Percentiles rank a stretch among this genome's conserved stretches.
Conservation (phyloP, 1,139 yeast genomes). For the Blastobotrys buckinghamii region DNA sequence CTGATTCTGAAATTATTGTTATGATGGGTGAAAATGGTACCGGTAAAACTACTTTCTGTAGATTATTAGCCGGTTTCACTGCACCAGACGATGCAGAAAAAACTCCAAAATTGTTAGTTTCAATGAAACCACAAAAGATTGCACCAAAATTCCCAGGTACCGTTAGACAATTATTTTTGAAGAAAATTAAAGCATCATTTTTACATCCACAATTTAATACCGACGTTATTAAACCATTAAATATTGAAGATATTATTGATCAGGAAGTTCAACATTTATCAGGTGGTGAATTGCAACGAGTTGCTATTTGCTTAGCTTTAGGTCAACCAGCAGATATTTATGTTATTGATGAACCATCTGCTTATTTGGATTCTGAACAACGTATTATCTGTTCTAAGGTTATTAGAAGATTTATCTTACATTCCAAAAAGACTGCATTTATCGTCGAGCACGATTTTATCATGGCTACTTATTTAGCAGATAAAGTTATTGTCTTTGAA, state of each 20-base stretch:
- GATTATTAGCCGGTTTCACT: slow-evolving; percentile 85
- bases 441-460: slow-evolving; percentile 99
- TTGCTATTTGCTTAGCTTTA: slow-evolving; percentile 89
- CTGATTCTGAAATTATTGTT: slow-evolving; percentile 93
- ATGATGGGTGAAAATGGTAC: slow-evolving; percentile 99
- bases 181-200: slow-evolving; percentile 91
- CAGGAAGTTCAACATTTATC: slow-evolving; percentile 96
- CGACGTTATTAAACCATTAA: slow-evolving; percentile 93
- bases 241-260: slow-evolving; percentile 88
- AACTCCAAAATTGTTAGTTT: slow-evolving; percentile 83
- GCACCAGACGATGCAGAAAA: slow-evolving; percentile 74
- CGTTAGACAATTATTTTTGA: slow-evolving; percentile 93
- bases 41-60: slow-evolving; percentile 97
- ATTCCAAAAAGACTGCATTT: slow-evolving; percentile 95
- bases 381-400: slow-evolving; percentile 99
- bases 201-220: slow-evolving; percentile 97
- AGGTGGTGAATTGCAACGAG: slow-evolving; percentile 99
- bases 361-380: slow-evolving; percentile 97
- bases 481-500: slow-evolving; percentile 95
- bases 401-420: slow-evolving; percentile 91
- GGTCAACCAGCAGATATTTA: slow-evolving; percentile 96
- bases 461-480: slow-evolving; percentile 99
- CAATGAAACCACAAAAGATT: slow-evolving; percentile 98
- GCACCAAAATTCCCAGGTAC: slow-evolving; percentile 99
- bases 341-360: slow-evolving; percentile 97